Percentiles rank a stretch among this genome's conserved stretches.
phyloP scores from a whole-genome alignment of 1,284 basidiomycete species.

The Cystobasidium pallidum region DNA sequence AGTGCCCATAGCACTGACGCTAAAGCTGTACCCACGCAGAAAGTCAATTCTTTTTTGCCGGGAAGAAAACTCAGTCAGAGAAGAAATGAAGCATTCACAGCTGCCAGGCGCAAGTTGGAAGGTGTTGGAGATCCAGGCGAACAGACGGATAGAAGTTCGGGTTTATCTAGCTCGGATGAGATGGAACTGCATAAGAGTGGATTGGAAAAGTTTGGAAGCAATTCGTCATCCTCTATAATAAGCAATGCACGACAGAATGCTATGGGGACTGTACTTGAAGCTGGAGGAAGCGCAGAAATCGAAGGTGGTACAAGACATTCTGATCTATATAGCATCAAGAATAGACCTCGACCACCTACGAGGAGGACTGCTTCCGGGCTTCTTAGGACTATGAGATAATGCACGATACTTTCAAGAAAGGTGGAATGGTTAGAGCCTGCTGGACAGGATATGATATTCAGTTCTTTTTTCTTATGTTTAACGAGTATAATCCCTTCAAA shows the following conservation, averaged over 20 bases:
- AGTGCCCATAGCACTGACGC: neutral
- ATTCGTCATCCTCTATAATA: neutral
- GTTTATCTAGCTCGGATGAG: conserved; percentile 20
- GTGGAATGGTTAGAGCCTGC: neutral
- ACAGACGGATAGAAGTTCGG: conserved; percentile 34
- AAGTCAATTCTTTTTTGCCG: conserved; percentile 27
- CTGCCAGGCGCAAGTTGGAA: conserved; percentile 41
- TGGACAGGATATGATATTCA: no score
- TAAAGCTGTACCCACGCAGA: neutral
- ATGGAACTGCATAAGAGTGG: conserved; percentile 7
- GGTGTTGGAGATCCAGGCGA: conserved; percentile 33
- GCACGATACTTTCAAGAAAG: no score
- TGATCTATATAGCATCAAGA: neutral
- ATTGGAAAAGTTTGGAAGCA: neutral
- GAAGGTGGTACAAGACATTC: conserved; percentile 10
- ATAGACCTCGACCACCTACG: conserved; percentile 16
- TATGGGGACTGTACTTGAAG: conserved; percentile 10
- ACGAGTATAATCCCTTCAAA: no score
- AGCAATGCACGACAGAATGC: neutral
- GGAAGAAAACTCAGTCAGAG: conserved; percentile 33
- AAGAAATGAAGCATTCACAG: conserved; percentile 35
- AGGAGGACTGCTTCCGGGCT: conserved; percentile 22
- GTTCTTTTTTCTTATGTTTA: no score
- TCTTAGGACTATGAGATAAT: conserved; percentile 25
- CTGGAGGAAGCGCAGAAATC: conserved; percentile 9